Evolutionary conservation across 2,329 filamentous ascomycete species (phyloP).

Genomic region (Phaeoacremonium minimum): DNA sequence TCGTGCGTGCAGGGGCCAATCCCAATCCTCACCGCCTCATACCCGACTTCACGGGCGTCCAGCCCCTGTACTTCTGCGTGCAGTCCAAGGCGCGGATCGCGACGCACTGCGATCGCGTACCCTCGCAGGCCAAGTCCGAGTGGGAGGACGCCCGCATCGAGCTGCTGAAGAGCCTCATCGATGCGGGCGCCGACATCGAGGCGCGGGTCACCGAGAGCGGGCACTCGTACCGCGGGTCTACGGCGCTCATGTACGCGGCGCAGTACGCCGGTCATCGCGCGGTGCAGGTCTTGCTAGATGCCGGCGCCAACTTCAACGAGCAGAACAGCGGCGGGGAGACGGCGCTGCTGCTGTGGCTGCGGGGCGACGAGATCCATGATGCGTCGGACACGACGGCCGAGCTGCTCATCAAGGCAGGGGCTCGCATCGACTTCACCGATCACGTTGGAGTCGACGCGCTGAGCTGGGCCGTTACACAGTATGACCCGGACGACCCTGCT

Average conservation of each 20-base stretch:
- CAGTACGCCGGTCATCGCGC: constrained; percentile 14
- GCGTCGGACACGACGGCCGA: constrained; percentile 9
- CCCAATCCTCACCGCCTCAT: constrained; percentile 15
- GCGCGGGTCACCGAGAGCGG: constrained; percentile 14
- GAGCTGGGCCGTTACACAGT: neutral
- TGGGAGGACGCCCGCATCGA: constrained; percentile 15
- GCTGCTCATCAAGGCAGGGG: constrained; percentile 6
- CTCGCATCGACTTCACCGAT: neutral
- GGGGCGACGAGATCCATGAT: neutral
- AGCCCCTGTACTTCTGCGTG: constrained; percentile 15
- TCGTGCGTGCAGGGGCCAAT: constrained; percentile 16
- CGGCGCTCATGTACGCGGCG: constrained; percentile 15
- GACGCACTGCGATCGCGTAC: constrained; percentile 11
- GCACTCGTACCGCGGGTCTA: constrained; percentile 9
- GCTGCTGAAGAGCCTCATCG: constrained; percentile 13
- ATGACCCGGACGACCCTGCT: no score
- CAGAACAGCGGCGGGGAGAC: constrained; percentile 12
- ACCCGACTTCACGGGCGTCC: constrained; percentile 13
- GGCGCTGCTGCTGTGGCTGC: constrained; percentile 5
- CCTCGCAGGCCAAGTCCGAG: constrained; percentile 12
- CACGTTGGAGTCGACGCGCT: neutral
- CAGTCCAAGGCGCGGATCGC: constrained; percentile 14
- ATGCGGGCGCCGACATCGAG: constrained; percentile 13
- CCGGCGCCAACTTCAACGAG: constrained; percentile 15
- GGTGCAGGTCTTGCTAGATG: constrained; percentile 9